phyloP scores from a whole-genome alignment of 768 basidiomycete genomes.

The Boletus edulis region DNA sequence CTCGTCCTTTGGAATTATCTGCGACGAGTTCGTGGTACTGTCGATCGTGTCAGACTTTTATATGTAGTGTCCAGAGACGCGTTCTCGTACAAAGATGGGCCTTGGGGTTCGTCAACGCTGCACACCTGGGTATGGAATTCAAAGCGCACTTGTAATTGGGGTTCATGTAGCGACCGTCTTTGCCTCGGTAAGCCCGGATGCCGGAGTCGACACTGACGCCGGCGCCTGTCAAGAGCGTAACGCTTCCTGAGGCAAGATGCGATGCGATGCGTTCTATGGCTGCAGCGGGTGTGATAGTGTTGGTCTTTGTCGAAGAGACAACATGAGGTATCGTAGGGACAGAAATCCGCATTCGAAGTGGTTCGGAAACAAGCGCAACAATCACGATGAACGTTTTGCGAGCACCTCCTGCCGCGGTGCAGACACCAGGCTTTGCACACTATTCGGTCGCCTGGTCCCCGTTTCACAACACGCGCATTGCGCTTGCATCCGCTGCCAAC shows the following conservation, averaged over 20 bases:
- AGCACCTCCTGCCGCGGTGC: slow-evolving; percentile 48
- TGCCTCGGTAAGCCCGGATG: slow-evolving; percentile 89
- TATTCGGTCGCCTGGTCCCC: slow-evolving; percentile 84
- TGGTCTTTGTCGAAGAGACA: slow-evolving; percentile 38
- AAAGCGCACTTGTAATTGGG: slow-evolving; percentile 76
- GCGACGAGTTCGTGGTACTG: slow-evolving; percentile 84
- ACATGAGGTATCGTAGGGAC: slow-evolving; percentile 68
- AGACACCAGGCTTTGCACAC: slow-evolving; percentile 83
- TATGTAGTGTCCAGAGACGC: background rate
- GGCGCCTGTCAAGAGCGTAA: slow-evolving; percentile 80
- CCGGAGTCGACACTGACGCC: slow-evolving; percentile 96
- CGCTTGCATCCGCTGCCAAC: slow-evolving; percentile 84
- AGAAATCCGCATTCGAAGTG: slow-evolving; percentile 62
- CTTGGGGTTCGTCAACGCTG: slow-evolving; percentile 27
- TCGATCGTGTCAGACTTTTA: slow-evolving; percentile 10
- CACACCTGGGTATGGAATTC: too few species aligned
- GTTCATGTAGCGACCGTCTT: slow-evolving; percentile 84
- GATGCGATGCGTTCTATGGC: slow-evolving; percentile 59
- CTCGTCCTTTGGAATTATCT: slow-evolving; percentile 59
- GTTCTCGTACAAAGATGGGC: slow-evolving; percentile 51
- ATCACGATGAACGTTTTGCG: slow-evolving; percentile 33
- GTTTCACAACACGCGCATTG: slow-evolving; percentile 71
- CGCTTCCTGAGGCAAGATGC: slow-evolving; percentile 71
- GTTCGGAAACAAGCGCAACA: too few species aligned
- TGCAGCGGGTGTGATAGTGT: slow-evolving; percentile 42